Evolutionary conservation across 371 early-diverging fungal species (phyloP), one percentile per base, ranked within the genome.

Genomic region (Chytridium lagenaria): DNA sequence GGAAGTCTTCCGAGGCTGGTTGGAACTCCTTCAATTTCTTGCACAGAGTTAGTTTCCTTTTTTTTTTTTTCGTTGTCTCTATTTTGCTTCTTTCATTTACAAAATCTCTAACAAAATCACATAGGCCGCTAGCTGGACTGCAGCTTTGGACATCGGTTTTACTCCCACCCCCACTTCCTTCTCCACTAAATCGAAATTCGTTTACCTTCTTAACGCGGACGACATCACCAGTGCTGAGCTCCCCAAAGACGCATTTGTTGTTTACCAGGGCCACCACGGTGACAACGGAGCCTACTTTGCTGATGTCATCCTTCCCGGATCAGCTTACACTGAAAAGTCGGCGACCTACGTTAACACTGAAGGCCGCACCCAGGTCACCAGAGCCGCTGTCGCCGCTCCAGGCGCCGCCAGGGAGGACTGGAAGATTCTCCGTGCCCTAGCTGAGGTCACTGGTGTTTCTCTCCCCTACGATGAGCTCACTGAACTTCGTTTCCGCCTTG

Each of bases 261-360:
- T 98, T 66, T 98, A 98, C 86, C 98, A 97, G 84, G 98, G 98
- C 38, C 98, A 97, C 85, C 98, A 98, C 81, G 98, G 98, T 81
- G 98, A 98, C 84, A 89, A 87, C 40, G 98, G 98, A 75, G 98
- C 98, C 36, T 90, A 92, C 77, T 90, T 90, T 68, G 98, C 98
- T 67, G 95, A 98, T 84, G 94, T 98, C 39, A 91, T 98, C 69
- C 89, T 98, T 70, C 98, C 98, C 26, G 97, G 94, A 50, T 86
- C 95, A n/a, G 95, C 97, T 16, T 98, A 96, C 83, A 98, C 98
- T 16, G 98, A 98, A 80, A 98, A 98, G 91, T 83, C 90, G 38
- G 94, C 94, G 38, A 97, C 97, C 36, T 98, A 86, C 75, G 92
- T 96, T 74, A 97, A 96, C 89, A 96, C 97, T 26, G 98, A 98